Conservation (phyloP, 768 basidiomycete species). For the Pilatotrama ljubarskyi region DNA sequence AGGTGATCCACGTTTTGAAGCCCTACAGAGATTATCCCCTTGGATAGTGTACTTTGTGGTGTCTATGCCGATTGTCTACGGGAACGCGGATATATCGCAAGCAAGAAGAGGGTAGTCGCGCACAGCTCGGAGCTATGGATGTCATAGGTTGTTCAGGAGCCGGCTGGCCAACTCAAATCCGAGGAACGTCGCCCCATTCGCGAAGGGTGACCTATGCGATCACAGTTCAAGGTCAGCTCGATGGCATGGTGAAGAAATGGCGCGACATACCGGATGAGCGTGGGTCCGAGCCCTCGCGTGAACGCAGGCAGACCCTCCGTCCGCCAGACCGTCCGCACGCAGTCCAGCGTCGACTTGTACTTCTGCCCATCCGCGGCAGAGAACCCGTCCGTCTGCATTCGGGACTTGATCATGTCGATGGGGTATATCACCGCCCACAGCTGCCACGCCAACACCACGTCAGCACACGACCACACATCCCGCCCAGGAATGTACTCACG, state of each 20-base stretch:
- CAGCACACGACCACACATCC: not conserved
- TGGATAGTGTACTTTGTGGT: constrained; percentile 1
- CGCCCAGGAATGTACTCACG: constrained; percentile 43
- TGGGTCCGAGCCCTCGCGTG: constrained; percentile 88
- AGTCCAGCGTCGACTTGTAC: constrained; percentile 81
- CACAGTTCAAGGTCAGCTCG: not conserved
- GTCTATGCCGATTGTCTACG: not conserved
- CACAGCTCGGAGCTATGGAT: not conserved
- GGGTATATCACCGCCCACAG: constrained; percentile 94
- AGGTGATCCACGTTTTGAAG: not conserved
- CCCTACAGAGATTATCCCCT: constrained; percentile 1
- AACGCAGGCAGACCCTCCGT: constrained; percentile 86
- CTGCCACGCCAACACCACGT: constrained; percentile 37
- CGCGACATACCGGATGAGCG: constrained; percentile 75
- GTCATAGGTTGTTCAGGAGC: constrained; percentile 44
- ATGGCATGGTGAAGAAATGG: constrained; percentile 6
- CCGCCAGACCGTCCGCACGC: constrained; percentile 78
- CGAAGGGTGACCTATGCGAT: constrained; percentile 78
- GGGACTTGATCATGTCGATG: constrained; percentile 94
- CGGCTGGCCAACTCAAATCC: constrained; percentile 93
- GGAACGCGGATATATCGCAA: not conserved
- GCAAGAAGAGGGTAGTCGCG: not conserved
- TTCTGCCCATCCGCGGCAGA: constrained; percentile 71
- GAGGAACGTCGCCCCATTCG: constrained; percentile 95
- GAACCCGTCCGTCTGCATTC: constrained; percentile 95